These are phyloP conservation scores for Alisma plantagoaquatica DNA, from an alignment of 106 monocot genomes.

Conservation along the genomic window DNA sequence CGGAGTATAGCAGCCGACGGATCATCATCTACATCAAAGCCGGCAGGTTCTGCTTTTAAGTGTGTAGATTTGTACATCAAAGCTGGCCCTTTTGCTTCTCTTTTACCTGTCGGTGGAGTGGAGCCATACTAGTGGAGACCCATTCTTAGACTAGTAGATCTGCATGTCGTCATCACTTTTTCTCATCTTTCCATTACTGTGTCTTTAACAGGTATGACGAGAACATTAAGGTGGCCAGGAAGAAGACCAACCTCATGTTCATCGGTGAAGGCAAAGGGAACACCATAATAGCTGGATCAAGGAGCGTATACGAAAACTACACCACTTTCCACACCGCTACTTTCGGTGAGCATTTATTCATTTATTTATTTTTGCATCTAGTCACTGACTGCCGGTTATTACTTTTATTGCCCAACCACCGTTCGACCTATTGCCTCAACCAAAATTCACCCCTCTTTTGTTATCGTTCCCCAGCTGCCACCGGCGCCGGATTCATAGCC, in stretches of 20 bases:
- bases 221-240: conserved; percentile 23
- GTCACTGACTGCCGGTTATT: not conserved
- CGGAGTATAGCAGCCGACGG: conserved; percentile 49
- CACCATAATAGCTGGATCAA: conserved; percentile 17
- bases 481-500: conserved; percentile 65
- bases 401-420: not conserved
- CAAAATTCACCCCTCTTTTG: not conserved
- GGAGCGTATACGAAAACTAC: conserved; percentile 26
- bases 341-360: conserved; percentile 9
- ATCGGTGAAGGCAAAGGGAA: conserved; percentile 14
- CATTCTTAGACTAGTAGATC: not conserved
- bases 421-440: not conserved
- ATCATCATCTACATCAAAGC: conserved; percentile 77
- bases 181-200: not conserved
- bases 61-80: not conserved
- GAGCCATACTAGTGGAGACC: not conserved
- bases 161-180: not conserved
- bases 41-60: conserved; percentile 20
- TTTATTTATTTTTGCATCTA: not conserved
- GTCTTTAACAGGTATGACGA: conserved; percentile 39
- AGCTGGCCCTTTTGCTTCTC: not conserved
- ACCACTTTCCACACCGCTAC: conserved; percentile 33
- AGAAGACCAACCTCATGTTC: conserved; percentile 29
- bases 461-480: conserved; percentile 31
- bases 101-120: not conserved